Evolutionary conservation across 805 yeast species (phyloP).

Genomic region (Kurtzmaniella cleridarum): DNA sequence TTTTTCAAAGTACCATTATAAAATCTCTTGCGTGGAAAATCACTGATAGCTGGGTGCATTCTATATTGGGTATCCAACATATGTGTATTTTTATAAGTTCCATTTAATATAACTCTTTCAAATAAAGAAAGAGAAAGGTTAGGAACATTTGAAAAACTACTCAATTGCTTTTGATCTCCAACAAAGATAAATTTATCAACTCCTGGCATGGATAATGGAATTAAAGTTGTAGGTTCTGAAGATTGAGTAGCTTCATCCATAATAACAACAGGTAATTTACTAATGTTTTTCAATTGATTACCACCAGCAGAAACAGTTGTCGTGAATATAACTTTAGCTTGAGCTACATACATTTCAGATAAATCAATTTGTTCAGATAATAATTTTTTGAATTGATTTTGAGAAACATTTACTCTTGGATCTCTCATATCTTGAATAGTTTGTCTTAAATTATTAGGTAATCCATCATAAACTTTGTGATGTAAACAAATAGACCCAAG

Average conservation of each 20-base stretch:
- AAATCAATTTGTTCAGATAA: slow-evolving; percentile 39
- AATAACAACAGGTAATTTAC: slow-evolving; percentile 58
- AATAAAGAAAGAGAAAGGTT: slow-evolving; percentile 61
- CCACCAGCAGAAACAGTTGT: slow-evolving; percentile 74
- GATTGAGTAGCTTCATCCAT: slow-evolving; percentile 81
- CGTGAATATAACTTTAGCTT: slow-evolving; percentile 65
- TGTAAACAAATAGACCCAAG: slow-evolving; percentile 59
- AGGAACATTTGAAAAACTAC: slow-evolving; percentile 66
- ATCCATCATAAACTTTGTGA: slow-evolving; percentile 47
- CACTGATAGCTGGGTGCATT: slow-evolving; percentile 62
- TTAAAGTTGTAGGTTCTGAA: slow-evolving; percentile 65
- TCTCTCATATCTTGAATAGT: slow-evolving; percentile 38
- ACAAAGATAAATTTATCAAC: slow-evolving; percentile 64
- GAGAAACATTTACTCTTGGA: slow-evolving; percentile 38
- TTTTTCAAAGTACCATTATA: slow-evolving; percentile 46
- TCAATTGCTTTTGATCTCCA: slow-evolving; percentile 72
- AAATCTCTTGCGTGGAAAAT: slow-evolving; percentile 49
- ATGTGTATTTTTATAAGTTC: slow-evolving; percentile 53
- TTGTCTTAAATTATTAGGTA: slow-evolving; percentile 42
- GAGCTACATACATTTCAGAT: slow-evolving; percentile 48
- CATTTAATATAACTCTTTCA: slow-evolving; percentile 60
- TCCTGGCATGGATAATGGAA: slow-evolving; percentile 65
- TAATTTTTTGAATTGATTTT: slow-evolving; percentile 46
- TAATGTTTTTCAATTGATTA: slow-evolving; percentile 50
- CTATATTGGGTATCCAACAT: slow-evolving; percentile 68